Base-by-base conservation (phyloP, 305 asterid species). In the Petunia hybrid region DNA sequence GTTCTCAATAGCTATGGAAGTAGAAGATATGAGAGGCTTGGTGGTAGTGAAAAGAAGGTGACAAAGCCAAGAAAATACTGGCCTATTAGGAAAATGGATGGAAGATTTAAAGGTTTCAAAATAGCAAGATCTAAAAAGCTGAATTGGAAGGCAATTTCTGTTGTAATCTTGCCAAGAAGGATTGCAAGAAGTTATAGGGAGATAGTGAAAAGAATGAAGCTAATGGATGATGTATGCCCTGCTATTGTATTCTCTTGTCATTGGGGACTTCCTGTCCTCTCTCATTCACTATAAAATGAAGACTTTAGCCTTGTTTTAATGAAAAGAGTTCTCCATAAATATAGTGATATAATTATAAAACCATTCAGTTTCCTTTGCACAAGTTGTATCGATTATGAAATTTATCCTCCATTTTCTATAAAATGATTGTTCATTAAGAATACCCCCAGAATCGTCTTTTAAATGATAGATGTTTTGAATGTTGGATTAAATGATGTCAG, bases 251-350 rank as follows among this genome's bases (percentile, higher is more conserved):
- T 13, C 31, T 12, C 7, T 59, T 59, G 64, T 35, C 64, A 59
- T 35, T 12, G 64, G 64, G 64, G 64, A 59, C 64, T 59, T 14
- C 64, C 64, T 59, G 22, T 59, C 64, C 64, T 59, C 3, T 59
- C 64, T 59, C 64, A 59, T 35, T 59, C 64, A 22, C 31, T 22
- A 0, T 22, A 22, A 22, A 22, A 22, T 22, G 31, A 22, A 22
- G 31, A 22, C 31, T 22, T 22, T 22, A 22, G 22, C 22, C 22
- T 22, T 22, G 22, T 22, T 22, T 22, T 22, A 22, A 22, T 22
- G 22, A 22, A 22, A 22, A 22, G 22, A 22, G 22, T 22, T 22
- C 22, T 22, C 22, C 22, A 22, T 22, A 22, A 22, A 22, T 22
- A 22, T 22, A 22, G 22, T 22, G 22, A 22, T 22, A 22, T 22